These are phyloP conservation scores for Leccinum olivaceopallidum DNA, from an alignment of 768 basidiomycete genomes.

Conservation along the genomic window DNA sequence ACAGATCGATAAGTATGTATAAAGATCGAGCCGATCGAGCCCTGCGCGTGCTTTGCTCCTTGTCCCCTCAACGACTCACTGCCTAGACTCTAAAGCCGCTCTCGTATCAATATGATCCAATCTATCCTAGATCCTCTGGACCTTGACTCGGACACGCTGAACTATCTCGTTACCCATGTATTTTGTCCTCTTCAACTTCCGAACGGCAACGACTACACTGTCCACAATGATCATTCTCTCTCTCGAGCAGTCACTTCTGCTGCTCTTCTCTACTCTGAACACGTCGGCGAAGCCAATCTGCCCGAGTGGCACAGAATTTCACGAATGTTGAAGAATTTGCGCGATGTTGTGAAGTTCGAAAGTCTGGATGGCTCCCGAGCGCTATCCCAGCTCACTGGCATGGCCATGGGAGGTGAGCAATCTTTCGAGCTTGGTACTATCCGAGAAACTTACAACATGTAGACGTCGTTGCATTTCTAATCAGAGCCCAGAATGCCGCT, in stretches of 20 bases:
- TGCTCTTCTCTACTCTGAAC: conserved; percentile 18
- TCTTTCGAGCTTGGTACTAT: neutral
- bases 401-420: conserved; percentile 11
- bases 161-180: conserved; percentile 40
- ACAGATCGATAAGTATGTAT: neutral
- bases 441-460: neutral
- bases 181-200: conserved; percentile 43
- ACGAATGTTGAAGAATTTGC: neutral
- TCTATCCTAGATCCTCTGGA: neutral
- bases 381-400: conserved; percentile 6
- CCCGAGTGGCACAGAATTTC: neutral
- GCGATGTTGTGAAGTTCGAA: conserved; percentile 5
- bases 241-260: conserved; percentile 19
- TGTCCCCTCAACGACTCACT: neutral
- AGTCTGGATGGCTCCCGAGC: conserved; percentile 6
- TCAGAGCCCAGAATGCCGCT: neutral
- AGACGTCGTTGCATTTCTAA: conserved; percentile 33
- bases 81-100: neutral
- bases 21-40: neutral
- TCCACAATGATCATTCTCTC: conserved; percentile 27
- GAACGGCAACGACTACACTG: conserved; percentile 29
- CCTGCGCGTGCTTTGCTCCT: neutral
- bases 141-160: neutral
- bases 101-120: neutral
- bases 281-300: neutral